Conservation (phyloP, 1,284 basidiomycete species). For the Phaffia rhodozyma region DNA sequence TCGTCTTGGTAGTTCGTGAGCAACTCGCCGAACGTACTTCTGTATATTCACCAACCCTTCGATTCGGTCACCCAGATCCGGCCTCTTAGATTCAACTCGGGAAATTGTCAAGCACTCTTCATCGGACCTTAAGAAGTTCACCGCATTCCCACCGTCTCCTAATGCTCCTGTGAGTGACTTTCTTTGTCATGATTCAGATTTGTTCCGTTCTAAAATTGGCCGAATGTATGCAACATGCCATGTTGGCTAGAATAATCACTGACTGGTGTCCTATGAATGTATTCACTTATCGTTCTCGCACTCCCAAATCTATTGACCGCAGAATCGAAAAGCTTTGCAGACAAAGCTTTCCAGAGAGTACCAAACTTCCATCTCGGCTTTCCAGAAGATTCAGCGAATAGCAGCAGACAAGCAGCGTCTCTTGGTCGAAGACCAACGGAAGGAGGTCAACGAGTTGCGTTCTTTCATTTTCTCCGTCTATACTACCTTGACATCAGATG, state of each 20-base stretch:
- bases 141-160: constrained; percentile 1
- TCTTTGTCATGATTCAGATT: neutral
- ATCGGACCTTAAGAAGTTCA: neutral
- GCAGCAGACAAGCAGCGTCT: constrained; percentile 77
- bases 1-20: neutral
- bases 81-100: constrained; percentile 9
- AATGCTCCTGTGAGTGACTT: neutral
- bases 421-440: constrained; percentile 2
- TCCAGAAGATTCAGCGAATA: constrained; percentile 80
- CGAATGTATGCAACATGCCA: no score
- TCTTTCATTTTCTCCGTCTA: neutral
- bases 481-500: neutral
- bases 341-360: constrained; percentile 90
- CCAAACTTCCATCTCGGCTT: constrained; percentile 73
- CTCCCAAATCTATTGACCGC: no score
- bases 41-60: neutral
- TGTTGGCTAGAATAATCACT: no score
- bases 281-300: no score
- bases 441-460: constrained; percentile 2
- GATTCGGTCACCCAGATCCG: neutral
- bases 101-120: constrained; percentile 7
- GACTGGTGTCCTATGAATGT: neutral
- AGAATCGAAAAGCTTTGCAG: constrained; percentile 40
- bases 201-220: neutral
- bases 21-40: neutral